Evolutionary conservation across 2,329 filamentous ascomycete genomes (phyloP).

Genomic region (Diaporthe ilicicola): DNA sequence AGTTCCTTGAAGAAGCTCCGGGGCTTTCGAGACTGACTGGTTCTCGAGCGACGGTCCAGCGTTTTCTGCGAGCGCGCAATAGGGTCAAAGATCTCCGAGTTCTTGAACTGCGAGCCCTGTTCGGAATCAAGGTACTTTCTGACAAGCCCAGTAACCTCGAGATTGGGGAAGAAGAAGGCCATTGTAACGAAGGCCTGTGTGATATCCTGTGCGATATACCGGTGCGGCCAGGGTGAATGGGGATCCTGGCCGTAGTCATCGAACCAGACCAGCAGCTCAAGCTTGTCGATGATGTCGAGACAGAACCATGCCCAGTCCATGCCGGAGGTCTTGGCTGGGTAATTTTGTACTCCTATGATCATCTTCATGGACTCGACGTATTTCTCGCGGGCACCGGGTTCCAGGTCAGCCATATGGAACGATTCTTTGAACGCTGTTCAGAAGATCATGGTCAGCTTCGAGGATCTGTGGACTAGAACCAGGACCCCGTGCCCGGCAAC

Average conservation of each 20-base stretch:
- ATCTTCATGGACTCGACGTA: slow-evolving; percentile 49
- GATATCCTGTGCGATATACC: slow-evolving; percentile 49
- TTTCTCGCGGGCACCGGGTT: slow-evolving; percentile 47
- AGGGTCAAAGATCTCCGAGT: background rate
- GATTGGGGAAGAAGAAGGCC: slow-evolving; percentile 48
- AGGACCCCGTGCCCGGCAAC: background rate
- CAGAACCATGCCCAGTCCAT: slow-evolving; percentile 41
- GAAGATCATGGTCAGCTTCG: background rate
- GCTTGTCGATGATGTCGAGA: slow-evolving; percentile 40
- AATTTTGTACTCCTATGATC: slow-evolving; percentile 42
- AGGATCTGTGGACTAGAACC: background rate
- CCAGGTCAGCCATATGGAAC: slow-evolving; percentile 54
- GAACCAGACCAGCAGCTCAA: slow-evolving; percentile 39
- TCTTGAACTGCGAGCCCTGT: slow-evolving; percentile 1
- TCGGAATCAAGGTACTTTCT: background rate
- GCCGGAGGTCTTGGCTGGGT: slow-evolving; percentile 27
- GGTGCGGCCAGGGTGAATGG: slow-evolving; percentile 42
- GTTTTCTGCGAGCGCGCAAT: background rate
- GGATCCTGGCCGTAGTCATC: slow-evolving; percentile 35
- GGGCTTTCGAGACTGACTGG: background rate
- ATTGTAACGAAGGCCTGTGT: slow-evolving; percentile 47
- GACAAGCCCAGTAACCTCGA: slow-evolving; percentile 34
- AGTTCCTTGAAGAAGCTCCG: slow-evolving; percentile 13
- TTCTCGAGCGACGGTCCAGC: background rate
- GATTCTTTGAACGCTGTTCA: slow-evolving; percentile 48